Conservation (phyloP, 129 eudicot genomes). For the Solidago caesia region DNA sequence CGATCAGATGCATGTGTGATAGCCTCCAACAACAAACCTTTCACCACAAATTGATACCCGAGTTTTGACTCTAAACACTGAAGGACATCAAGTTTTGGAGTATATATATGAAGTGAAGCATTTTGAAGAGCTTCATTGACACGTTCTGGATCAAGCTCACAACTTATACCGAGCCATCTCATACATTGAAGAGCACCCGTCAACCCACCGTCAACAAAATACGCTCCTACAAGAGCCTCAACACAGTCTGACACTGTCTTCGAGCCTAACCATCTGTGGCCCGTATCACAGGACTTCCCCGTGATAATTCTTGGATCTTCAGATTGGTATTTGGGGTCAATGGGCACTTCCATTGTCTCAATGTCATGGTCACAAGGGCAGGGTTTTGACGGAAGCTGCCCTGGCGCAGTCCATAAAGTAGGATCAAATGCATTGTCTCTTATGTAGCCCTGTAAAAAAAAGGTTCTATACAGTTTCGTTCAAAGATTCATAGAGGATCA, state of each 20-base stretch:
- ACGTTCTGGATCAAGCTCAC: constrained; percentile 51
- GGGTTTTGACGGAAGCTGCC: constrained; percentile 65
- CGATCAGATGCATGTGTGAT: constrained; percentile 58
- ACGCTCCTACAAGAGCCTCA: constrained; percentile 93
- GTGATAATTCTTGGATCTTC: constrained; percentile 46
- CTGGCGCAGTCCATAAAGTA: constrained; percentile 89
- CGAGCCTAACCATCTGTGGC: constrained; percentile 92
- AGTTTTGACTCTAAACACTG: constrained; percentile 55
- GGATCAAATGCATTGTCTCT: constrained; percentile 89
- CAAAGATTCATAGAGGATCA: neutral
- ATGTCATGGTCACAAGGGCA: constrained; percentile 78
- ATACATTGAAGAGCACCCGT: constrained; percentile 63
- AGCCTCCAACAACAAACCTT: constrained; percentile 84
- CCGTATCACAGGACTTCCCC: constrained; percentile 76
- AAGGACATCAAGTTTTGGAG: constrained; percentile 53
- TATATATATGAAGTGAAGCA: constrained; percentile 54
- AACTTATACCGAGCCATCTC: constrained; percentile 79
- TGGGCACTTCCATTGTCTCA: constrained; percentile 66
- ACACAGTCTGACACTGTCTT: constrained; percentile 87
- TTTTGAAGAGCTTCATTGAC: constrained; percentile 55
- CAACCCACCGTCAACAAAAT: constrained; percentile 78
- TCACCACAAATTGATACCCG: constrained; percentile 53
- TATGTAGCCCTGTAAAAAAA: constrained; percentile 54
- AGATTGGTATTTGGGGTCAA: constrained; percentile 43
- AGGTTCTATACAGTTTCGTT: neutral